These are phyloP conservation scores for Schizosaccharomyces octosporus DNA, from an alignment of 805 yeast genomes.

Conservation along the genomic window DNA sequence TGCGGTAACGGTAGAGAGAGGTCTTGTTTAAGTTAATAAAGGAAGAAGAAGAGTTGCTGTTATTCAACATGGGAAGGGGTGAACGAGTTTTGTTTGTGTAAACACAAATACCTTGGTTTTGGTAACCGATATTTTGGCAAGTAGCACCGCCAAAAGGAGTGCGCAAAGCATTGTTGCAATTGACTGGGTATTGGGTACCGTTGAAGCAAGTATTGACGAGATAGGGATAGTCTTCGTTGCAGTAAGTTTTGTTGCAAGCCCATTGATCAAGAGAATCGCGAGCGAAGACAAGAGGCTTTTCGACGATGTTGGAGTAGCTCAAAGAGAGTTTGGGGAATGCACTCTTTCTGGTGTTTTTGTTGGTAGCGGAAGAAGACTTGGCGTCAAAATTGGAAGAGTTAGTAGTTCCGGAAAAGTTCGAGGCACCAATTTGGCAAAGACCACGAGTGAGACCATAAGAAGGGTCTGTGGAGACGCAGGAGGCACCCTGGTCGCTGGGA, in stretches of 20 bases:
- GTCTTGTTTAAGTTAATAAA: background rate
- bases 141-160: constrained; percentile 2
- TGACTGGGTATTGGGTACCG: constrained; percentile 2
- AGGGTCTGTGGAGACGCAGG: background rate
- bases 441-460: background rate
- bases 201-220: constrained; percentile 2
- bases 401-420: background rate
- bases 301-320: background rate
- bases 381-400: background rate
- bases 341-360: background rate
- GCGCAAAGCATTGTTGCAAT: background rate
- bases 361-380: background rate
- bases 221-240: background rate
- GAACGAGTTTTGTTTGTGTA: background rate
- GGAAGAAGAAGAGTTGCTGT: background rate
- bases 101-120: constrained; percentile 1
- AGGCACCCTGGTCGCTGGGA: background rate
- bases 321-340: background rate
- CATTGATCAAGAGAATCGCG: background rate
- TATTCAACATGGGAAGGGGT: background rate
- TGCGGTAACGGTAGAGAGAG: background rate
- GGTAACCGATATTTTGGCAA: background rate
- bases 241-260: background rate
- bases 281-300: background rate
- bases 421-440: background rate